Conservation (phyloP, 2,329 filamentous ascomycete genomes). For the Colletotrichum costaricense region DNA sequence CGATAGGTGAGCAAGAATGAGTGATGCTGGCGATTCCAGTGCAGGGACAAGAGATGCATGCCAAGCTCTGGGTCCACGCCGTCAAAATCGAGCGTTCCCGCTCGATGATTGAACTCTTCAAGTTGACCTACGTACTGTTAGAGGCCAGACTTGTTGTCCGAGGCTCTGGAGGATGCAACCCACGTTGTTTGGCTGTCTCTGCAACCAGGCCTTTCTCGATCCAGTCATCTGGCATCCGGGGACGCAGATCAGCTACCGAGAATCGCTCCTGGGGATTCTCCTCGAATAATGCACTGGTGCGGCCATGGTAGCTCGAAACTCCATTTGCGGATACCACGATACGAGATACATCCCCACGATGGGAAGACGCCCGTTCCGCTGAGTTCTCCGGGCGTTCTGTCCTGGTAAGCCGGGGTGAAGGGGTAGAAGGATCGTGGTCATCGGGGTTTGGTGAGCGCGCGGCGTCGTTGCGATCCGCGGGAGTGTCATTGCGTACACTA, state of each 20-base stretch:
- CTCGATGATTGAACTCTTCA: constrained; percentile 58
- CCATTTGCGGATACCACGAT: constrained; percentile 53
- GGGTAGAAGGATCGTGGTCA: not conserved
- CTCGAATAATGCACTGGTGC: constrained; percentile 61
- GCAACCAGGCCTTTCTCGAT: constrained; percentile 58
- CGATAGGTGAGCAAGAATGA: constrained; percentile 61
- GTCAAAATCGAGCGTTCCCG: constrained; percentile 64
- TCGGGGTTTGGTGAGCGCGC: not conserved
- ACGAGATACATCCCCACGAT: constrained; percentile 43
- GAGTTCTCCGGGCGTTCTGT: not conserved
- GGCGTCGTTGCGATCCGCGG: not conserved
- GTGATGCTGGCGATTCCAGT: constrained; percentile 66
- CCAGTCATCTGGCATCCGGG: constrained; percentile 50
- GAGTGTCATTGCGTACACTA: not conserved
- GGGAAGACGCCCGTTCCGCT: not conserved
- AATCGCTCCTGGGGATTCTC: constrained; percentile 43
- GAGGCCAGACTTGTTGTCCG: no score
- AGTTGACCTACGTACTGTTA: constrained; percentile 50
- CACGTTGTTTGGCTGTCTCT: constrained; percentile 58
- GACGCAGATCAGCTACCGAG: constrained; percentile 31
- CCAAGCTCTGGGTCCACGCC: constrained; percentile 63
- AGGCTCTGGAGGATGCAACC: not conserved
- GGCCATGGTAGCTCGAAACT: constrained; percentile 59
- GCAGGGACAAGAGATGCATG: constrained; percentile 61
- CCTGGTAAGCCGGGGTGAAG: not conserved